Evolutionary conservation across 495 filamentous ascomycete genomes (phyloP), one percentile per base, ranked within the genome.

Genomic region (Penicillium lagena): DNA sequence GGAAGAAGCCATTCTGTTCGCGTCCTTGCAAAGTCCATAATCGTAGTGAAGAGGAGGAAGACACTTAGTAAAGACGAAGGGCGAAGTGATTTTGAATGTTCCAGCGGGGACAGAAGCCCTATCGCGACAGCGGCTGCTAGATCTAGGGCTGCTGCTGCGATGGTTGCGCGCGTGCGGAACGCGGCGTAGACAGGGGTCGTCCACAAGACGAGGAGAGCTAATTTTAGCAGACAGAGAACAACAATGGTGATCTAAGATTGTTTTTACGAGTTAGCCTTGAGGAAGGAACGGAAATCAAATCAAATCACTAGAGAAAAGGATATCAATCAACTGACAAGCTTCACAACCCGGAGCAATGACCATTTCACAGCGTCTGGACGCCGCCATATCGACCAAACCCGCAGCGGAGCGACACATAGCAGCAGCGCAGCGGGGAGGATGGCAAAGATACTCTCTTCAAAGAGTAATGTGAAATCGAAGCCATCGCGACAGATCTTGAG

Each of bases 391-490:
- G 12, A 51, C 31, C 6, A 57, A 1, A 6, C 14, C 12, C 22
- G 22, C 22, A 22, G 22, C 22, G 22, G 22, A 22, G 22, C 22
- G 22, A 22, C 22, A 22, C 22, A 22, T 22, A 22, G 22, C 22
- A 22, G 22, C 4, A 22, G 22, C 22, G 22, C 22, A 7, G 54
- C 29, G 2, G 51, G 55, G 31, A 55, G 29, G 1, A 55, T 32
- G 9, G 51, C 47, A 9, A 58, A 39, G 4, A 58, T 43, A n/a
- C 39, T 49, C 36, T 58, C 45, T 41, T 58, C 55, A 30, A 58
- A 58, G 5, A 51, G 33, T 14, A 58, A 39, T 12, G 55, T 58
- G 35, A 55, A 57, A 33, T 58, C 55, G 17, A 54, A 54, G 10
- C 47, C 55, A 49, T 51, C 40, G 29, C 31, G 47, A 42, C 55